Conservation (phyloP, 306 rosid species). For the Arachis hypogaea region DNA sequence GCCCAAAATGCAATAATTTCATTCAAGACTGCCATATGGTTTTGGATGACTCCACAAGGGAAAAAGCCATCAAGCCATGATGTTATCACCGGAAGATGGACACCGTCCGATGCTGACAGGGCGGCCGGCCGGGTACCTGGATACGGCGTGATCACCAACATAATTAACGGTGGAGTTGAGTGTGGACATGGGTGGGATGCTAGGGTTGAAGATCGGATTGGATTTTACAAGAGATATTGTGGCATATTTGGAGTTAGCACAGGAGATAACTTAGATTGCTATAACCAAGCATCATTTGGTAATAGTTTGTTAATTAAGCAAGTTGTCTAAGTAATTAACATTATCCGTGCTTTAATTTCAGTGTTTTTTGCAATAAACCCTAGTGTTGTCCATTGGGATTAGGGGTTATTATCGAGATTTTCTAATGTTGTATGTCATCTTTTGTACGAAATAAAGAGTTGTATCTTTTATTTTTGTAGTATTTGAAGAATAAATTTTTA, state of each 20-base stretch:
- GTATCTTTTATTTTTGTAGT: too few relatives aligned
- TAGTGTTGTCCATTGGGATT: too few relatives aligned
- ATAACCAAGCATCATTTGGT: constrained; percentile 27
- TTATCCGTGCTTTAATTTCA: too few relatives aligned
- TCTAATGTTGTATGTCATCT: too few relatives aligned
- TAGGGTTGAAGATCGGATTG: constrained; percentile 31
- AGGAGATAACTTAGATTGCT: constrained; percentile 47
- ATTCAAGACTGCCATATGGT: constrained; percentile 75
- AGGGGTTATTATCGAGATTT: too few relatives aligned
- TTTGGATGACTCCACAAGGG: constrained; percentile 75
- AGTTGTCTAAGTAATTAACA: too few relatives aligned
- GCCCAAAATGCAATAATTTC: constrained; percentile 49
- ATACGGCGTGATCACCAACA: constrained; percentile 49
- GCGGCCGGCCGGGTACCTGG: constrained; percentile 46
- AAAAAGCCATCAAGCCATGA: constrained; percentile 77
- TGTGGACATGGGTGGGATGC: constrained; percentile 39
- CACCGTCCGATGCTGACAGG: constrained; percentile 46
- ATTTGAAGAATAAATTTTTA: too few relatives aligned
- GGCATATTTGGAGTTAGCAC: constrained; percentile 36
- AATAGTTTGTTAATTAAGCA: too few relatives aligned
- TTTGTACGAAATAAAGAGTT: too few relatives aligned
- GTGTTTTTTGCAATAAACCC: too few relatives aligned
- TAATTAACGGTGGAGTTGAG: constrained; percentile 41
- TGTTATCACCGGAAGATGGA: constrained; percentile 61
- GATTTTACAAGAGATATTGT: constrained; percentile 43